Base-by-base conservation (phyloP, 306 rosid species). In the Dryas drummondii region DNA sequence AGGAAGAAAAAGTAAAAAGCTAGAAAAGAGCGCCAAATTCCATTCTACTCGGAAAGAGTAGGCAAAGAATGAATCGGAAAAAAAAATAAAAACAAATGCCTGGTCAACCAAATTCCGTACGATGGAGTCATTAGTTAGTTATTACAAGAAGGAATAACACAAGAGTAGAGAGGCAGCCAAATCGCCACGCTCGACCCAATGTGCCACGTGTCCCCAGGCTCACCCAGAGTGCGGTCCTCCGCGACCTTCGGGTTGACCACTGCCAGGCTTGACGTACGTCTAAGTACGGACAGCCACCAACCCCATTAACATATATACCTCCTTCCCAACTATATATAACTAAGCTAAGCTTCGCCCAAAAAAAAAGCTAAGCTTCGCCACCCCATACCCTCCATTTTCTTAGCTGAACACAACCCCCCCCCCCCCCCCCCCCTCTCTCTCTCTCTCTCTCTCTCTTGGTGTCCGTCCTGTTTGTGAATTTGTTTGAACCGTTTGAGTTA, bases 241-340 rank as follows among this genome's bases (percentile, higher is more conserved):
- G 81, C 3, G 27, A 67, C 9, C 52, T 17, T 87, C 90, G 97
- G 82, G 88, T 88, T 88, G 97, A 88, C 90, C 79, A 32, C 66
- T 61, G 57, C 75, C 71, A 70, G 78, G 72, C 64, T 70, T 78
- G 85, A 83, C 87, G 79, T 63, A 83, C 87, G 79, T 63, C 83
- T 74, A 78, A 66, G 75, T 71, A 76, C 78, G 79, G 78, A 56
- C 79, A 64, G 37, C 55, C 41, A 51, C 63, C 22, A 0, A 40
- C 13, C 72, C 22, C 72, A n/a, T 32, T 32, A 32, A 32, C 37
- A 32, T 32, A 32, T 32, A 32, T 32, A 32, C 37, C 37, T 32
- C 37, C 37, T 1, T 27, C 15, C 14, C 56, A 14, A 27, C 55
- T 41, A 16, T 78, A 78, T 78, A 72, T 47, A 67, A 45, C 71